Evolutionary conservation across 139 green algal genomes (phyloP).

Genomic region (Chlamydomonas sp.): DNA sequence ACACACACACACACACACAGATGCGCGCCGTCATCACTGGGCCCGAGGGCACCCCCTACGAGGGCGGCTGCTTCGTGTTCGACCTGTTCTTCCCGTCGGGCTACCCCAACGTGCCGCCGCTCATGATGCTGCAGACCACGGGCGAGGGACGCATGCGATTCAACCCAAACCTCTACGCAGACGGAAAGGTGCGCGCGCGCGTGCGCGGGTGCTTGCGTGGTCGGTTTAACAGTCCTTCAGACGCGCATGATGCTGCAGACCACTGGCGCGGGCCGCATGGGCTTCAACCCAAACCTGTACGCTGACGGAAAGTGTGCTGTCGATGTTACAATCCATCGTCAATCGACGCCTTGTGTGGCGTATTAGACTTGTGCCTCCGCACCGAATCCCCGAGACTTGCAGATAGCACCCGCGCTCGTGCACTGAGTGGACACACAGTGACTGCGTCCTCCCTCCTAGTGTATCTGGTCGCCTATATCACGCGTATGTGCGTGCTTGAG

Average conservation of each 20-base stretch:
- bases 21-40: slow-evolving; percentile 52
- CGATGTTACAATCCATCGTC: too few species aligned
- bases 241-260: slow-evolving; percentile 63
- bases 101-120: slow-evolving; percentile 70
- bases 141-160: slow-evolving; percentile 57
- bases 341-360: too few species aligned
- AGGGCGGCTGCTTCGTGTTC: slow-evolving; percentile 68
- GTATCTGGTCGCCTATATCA: too few species aligned
- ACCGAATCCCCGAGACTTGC: too few species aligned
- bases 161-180: slow-evolving; percentile 83
- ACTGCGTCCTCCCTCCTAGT: too few species aligned
- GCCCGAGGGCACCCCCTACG: slow-evolving; percentile 70
- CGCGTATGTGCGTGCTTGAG: too few species aligned
- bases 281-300: slow-evolving; percentile 87
- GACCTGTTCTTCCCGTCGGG: slow-evolving; percentile 69
- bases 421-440: too few species aligned
- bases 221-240: too few species aligned
- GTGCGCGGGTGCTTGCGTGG: not conserved
- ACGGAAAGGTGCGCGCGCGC: slow-evolving; percentile 59
- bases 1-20: slow-evolving; percentile 12
- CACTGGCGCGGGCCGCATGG: slow-evolving; percentile 48
- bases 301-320: slow-evolving; percentile 80
- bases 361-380: too few species aligned
- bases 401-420: too few species aligned
- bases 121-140: slow-evolving; percentile 65